These are phyloP conservation scores for Aspergillus pseudoterreus DNA, from an alignment of 2,329 filamentous ascomycete species.

Conservation along the genomic window DNA sequence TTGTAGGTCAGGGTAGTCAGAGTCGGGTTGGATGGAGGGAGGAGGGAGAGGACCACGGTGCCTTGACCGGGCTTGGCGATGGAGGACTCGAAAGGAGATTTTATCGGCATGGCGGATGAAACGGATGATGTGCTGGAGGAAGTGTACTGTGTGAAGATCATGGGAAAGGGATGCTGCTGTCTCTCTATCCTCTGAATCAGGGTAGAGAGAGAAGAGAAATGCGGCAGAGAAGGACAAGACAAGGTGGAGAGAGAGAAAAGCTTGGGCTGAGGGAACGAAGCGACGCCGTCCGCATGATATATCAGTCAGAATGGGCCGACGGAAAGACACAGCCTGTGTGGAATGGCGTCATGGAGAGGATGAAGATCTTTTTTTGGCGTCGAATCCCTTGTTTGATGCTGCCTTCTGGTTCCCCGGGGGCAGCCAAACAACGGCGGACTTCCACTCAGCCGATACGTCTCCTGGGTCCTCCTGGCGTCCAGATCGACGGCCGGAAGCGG, in stretches of 20 bases:
- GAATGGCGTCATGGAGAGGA: conserved; percentile 11
- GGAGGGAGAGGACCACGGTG: conserved; percentile 66
- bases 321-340: neutral
- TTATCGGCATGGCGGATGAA: conserved; percentile 29
- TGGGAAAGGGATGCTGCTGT: neutral
- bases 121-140: conserved; percentile 8
- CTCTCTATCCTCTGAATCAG: no score
- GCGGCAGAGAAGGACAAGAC: no score
- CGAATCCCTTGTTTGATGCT: conserved; percentile 6
- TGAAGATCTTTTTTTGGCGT: neutral
- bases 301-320: neutral
- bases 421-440: conserved; percentile 6
- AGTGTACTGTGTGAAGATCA: neutral
- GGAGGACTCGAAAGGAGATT: conserved; percentile 73
- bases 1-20: conserved; percentile 78
- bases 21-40: conserved; percentile 68
- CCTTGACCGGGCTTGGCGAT: conserved; percentile 74
- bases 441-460: neutral
- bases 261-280: neutral
- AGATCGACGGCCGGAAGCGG: conserved; percentile 10
- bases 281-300: neutral
- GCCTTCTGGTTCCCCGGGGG: conserved; percentile 1
- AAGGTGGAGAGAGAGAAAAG: neutral
- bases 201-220: no score
- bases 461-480: neutral